A percentile compares a stretch with the other conserved stretches of the same genome.
Evolutionary conservation across 2,329 filamentous ascomycete genomes (phyloP).

Genomic region (Hymenoscyphus linearis): DNA sequence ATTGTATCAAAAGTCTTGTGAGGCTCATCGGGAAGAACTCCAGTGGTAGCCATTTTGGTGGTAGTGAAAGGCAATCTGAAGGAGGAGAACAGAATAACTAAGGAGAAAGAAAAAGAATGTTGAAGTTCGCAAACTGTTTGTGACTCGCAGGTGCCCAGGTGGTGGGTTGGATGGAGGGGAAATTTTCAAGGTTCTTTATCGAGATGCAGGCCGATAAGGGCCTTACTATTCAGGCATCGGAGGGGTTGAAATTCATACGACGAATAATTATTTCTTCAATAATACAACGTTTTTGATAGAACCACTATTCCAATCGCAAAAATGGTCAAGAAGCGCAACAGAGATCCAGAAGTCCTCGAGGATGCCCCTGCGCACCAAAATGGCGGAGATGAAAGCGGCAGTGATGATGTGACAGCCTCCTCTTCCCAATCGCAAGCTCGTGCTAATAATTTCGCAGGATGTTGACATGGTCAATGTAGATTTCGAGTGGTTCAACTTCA

Average conservation of each 20-base stretch:
- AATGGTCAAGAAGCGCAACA: slow-evolving; percentile 34
- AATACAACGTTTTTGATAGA: neutral
- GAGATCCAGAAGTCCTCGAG: slow-evolving; percentile 30
- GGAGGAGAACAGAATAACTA: neutral
- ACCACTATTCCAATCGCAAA: slow-evolving; percentile 10
- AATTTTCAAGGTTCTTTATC: neutral
- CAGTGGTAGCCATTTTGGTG: slow-evolving; percentile 19
- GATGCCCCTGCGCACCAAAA: slow-evolving; percentile 25
- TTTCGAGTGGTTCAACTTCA: slow-evolving; percentile 98
- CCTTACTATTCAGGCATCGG: neutral
- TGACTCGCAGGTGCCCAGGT: neutral
- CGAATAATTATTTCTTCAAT: neutral
- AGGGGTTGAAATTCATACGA: neutral
- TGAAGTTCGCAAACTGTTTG: neutral
- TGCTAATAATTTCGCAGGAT: slow-evolving; percentile 49
- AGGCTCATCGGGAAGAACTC: slow-evolving; percentile 21
- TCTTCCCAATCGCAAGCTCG: slow-evolving; percentile 4
- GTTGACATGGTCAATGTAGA: slow-evolving; percentile 91
- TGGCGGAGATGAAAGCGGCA: slow-evolving; percentile 27
- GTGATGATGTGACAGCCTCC: slow-evolving; percentile 25
- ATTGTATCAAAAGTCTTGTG: slow-evolving; percentile 47
- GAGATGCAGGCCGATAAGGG: neutral
- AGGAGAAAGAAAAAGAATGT: neutral
- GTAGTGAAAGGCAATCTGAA: neutral
- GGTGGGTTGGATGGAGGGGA: slow-evolving; percentile 1